Conservation (phyloP, 2,329 filamentous ascomycete genomes). For the Pestalotiopsis sp. region DNA sequence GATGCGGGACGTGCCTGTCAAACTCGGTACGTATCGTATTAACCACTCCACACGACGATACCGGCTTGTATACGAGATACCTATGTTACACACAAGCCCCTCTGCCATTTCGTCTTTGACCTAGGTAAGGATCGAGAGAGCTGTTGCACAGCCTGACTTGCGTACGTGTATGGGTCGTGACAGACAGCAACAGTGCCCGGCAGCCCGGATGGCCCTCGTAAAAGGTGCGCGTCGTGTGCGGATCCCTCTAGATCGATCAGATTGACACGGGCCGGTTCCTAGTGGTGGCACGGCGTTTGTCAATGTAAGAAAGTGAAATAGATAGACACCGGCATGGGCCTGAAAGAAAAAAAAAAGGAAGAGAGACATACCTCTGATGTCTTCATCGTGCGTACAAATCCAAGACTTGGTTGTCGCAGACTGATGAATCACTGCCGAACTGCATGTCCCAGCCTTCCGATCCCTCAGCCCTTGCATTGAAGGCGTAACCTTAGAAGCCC, state of each 20-base stretch:
- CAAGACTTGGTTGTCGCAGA: background rate
- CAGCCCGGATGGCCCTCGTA: background rate
- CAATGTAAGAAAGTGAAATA: background rate
- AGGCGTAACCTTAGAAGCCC: background rate
- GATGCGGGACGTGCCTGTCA: background rate
- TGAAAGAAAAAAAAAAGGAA: background rate
- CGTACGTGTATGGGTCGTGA: background rate
- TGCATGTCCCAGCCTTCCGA: background rate
- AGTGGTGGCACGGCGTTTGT: background rate
- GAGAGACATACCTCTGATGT: too few species aligned
- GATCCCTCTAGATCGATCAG: background rate
- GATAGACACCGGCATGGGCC: background rate
- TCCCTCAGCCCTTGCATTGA: background rate
- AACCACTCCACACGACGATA: background rate
- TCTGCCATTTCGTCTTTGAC: too few species aligned
- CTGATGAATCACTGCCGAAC: background rate
- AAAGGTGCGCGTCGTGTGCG: background rate
- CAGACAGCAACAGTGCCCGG: background rate
- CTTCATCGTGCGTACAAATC: background rate
- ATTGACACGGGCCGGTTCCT: constrained; percentile 3
- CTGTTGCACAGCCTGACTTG: background rate
- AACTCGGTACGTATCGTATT: background rate
- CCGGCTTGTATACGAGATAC: too few species aligned
- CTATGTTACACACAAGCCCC: too few species aligned
- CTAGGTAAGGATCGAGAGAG: background rate